Percentiles rank a stretch among this genome's conserved stretches.
phyloP scores from a whole-genome alignment of 305 asterid genomes.

The Plantago rigida region DNA sequence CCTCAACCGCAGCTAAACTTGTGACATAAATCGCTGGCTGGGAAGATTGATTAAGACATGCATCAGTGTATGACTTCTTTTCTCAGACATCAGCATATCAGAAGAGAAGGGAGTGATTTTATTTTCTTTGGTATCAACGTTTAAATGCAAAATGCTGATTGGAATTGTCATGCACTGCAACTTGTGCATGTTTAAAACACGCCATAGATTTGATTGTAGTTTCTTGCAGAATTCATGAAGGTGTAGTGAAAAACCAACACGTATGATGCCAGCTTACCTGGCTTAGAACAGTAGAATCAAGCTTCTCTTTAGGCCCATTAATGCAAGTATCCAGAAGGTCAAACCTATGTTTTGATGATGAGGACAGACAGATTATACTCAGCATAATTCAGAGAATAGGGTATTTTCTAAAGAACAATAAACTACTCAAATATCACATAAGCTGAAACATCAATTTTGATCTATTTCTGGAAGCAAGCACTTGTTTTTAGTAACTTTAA shows the following conservation, averaged over 20 bases:
- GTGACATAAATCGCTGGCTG: constrained; percentile 98
- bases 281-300: constrained; percentile 87
- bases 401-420: neutral
- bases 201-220: neutral
- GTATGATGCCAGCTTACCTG: constrained; percentile 45
- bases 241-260: constrained; percentile 11
- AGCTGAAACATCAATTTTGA: neutral
- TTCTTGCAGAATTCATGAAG: constrained; percentile 12
- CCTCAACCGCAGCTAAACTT: constrained; percentile 97
- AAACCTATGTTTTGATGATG: constrained; percentile 41
- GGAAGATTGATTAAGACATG: constrained; percentile 21
- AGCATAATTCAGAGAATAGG: too few relatives aligned
- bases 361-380: neutral
- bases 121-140: neutral
- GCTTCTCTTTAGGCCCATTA: constrained; percentile 89
- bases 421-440: neutral
- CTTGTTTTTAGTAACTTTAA: too few relatives aligned
- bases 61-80: constrained; percentile 8
- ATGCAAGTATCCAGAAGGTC: constrained; percentile 84
- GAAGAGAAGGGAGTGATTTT: constrained; percentile 2
- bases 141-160: too few relatives aligned
- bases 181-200: neutral
- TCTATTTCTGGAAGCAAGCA: constrained; percentile 2
- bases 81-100: constrained; percentile 8
- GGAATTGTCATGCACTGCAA: too few relatives aligned